Conservation (phyloP, 441 rosid genomes). For the Gossypium laxum region DNA sequence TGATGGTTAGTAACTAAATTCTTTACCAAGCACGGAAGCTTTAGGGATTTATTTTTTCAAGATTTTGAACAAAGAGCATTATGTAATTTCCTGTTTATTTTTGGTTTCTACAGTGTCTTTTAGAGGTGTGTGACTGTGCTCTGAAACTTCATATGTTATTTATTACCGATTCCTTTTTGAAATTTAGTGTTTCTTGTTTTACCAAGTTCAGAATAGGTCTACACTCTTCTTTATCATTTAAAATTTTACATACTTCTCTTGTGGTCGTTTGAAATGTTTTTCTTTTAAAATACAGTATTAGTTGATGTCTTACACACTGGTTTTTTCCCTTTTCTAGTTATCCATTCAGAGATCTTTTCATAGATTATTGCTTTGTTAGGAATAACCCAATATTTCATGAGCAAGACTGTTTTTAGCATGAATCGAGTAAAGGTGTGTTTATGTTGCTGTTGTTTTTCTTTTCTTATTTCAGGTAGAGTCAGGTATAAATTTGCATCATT, state of each 20-base stretch:
- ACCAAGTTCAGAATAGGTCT: too few species aligned
- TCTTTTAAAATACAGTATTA: neutral
- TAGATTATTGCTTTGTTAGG: neutral
- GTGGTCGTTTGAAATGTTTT: neutral
- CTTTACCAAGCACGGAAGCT: neutral
- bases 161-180: too few species aligned
- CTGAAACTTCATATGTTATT: too few species aligned
- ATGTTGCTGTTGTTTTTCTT: constrained; percentile 23
- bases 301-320: neutral
- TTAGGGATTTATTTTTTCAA: neutral
- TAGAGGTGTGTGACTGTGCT: too few species aligned
- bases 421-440: constrained; percentile 15
- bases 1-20: constrained; percentile 58
- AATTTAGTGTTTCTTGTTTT: too few species aligned
- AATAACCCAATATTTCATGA: neutral
- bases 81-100: neutral
- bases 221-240: neutral
- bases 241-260: neutral
- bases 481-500: constrained; percentile 98
- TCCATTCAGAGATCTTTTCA: neutral
- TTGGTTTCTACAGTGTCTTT: too few species aligned
- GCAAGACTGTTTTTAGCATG: constrained; percentile 7
- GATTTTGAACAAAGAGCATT: neutral
- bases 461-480: constrained; percentile 76
- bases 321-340: neutral